Percentiles rank a stretch among this genome's conserved stretches.
Conservation (phyloP, 345 rosid species). For the Hibiscus syriacus region DNA sequence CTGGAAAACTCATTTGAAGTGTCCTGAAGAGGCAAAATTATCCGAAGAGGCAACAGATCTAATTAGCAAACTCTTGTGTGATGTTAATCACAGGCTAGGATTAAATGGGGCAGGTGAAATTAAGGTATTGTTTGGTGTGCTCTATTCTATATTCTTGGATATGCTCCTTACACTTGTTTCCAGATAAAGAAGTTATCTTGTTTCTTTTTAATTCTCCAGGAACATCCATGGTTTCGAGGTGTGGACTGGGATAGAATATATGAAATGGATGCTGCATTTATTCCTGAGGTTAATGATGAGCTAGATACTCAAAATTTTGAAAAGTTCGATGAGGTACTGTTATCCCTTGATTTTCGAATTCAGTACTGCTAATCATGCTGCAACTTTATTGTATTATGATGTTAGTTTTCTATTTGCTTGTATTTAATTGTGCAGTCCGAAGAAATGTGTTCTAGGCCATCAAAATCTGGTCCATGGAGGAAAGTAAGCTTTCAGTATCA, state of each 20-base stretch:
- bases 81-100: constrained; percentile 78
- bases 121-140: constrained; percentile 72
- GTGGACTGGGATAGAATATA: constrained; percentile 73
- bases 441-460: constrained; percentile 26
- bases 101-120: constrained; percentile 77
- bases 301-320: constrained; percentile 96
- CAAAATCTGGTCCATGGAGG: constrained; percentile 76
- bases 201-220: constrained; percentile 36
- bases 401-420: constrained; percentile 9
- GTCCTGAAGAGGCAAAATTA: constrained; percentile 84
- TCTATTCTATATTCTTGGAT: constrained; percentile 34
- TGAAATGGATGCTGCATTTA: constrained; percentile 83
- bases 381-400: neutral
- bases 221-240: constrained; percentile 75
- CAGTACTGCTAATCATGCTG: neutral
- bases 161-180: constrained; percentile 10
- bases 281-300: constrained; percentile 85
- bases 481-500: constrained; percentile 35
- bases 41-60: constrained; percentile 71
- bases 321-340: constrained; percentile 76
- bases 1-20: constrained; percentile 93
- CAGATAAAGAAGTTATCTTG: constrained; percentile 19
- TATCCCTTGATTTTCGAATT: neutral
- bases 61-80: constrained; percentile 69
- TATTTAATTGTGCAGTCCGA: constrained; percentile 32